Evolutionary conservation across 2,329 filamentous ascomycete species (phyloP).

Genomic region (Zymoseptoria brevis): DNA sequence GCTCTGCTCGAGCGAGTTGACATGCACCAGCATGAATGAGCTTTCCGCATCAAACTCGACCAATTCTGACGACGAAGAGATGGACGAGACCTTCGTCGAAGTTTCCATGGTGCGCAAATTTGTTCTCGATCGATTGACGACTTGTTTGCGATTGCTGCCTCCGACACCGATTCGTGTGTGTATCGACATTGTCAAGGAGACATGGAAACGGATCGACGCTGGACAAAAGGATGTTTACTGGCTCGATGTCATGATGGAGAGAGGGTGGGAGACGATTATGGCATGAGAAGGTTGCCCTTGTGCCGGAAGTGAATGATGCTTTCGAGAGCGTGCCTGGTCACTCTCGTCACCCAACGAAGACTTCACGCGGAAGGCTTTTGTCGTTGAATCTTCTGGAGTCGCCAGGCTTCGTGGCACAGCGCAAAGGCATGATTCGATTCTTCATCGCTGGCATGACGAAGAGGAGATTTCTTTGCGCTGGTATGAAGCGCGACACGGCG

Average conservation of each 20-base stretch:
- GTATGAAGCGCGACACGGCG: not conserved
- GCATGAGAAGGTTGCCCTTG: constrained; percentile 26
- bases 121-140: constrained; percentile 12
- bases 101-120: constrained; percentile 16
- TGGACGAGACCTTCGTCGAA: constrained; percentile 10
- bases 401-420: not conserved
- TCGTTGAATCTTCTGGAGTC: not conserved
- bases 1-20: constrained; percentile 24
- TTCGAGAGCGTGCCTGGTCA: not conserved
- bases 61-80: not conserved
- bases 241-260: constrained; percentile 53
- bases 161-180: constrained; percentile 46
- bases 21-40: constrained; percentile 6
- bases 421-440: not conserved
- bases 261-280: constrained; percentile 51
- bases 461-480: not conserved
- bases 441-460: not conserved
- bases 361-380: not conserved
- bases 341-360: not conserved
- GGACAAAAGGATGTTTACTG: constrained; percentile 44
- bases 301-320: not conserved
- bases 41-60: not conserved
- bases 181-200: constrained; percentile 44
- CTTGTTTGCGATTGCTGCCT: constrained; percentile 30
- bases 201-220: constrained; percentile 45